Evolutionary conservation across 1,284 basidiomycete species (phyloP).

Genomic region (Pseudozyma sp.): DNA sequence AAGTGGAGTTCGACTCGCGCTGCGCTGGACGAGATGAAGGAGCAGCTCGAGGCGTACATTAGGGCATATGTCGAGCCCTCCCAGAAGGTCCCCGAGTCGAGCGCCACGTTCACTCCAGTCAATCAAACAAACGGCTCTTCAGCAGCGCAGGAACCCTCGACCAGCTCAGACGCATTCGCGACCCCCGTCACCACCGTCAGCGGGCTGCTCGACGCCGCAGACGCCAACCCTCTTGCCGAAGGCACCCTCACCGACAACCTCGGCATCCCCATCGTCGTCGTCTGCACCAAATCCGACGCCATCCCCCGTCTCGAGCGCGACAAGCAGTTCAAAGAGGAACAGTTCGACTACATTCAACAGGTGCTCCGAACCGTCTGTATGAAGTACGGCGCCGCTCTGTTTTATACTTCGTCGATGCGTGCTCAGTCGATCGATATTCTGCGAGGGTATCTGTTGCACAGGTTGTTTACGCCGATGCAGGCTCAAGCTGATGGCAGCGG

Average conservation of each 20-base stretch:
- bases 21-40: slow-evolving; percentile 75
- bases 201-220: slow-evolving; percentile 62
- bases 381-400: slow-evolving; percentile 90
- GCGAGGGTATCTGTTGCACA: slow-evolving; percentile 86
- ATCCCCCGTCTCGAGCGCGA: slow-evolving; percentile 69
- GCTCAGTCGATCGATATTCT: slow-evolving; percentile 83
- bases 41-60: slow-evolving; percentile 83
- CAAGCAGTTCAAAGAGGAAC: slow-evolving; percentile 78
- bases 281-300: slow-evolving; percentile 78
- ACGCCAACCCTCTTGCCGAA: slow-evolving; percentile 43
- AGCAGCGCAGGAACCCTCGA: not conserved
- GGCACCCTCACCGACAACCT: slow-evolving; percentile 69
- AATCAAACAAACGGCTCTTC: slow-evolving; percentile 1
- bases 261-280: slow-evolving; percentile 88
- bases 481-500: not conserved
- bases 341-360: slow-evolving; percentile 95
- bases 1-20: slow-evolving; percentile 71
- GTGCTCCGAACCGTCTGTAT: slow-evolving; percentile 89
- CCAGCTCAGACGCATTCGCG: slow-evolving; percentile 63
- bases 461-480: slow-evolving; percentile 78
- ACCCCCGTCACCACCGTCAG: slow-evolving; percentile 72
- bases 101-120: not conserved
- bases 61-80: slow-evolving; percentile 89
- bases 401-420: slow-evolving; percentile 84
- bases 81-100: slow-evolving; percentile 42